Conservation (phyloP, 352 stramenopile species). For the Pythium oligandrum region DNA sequence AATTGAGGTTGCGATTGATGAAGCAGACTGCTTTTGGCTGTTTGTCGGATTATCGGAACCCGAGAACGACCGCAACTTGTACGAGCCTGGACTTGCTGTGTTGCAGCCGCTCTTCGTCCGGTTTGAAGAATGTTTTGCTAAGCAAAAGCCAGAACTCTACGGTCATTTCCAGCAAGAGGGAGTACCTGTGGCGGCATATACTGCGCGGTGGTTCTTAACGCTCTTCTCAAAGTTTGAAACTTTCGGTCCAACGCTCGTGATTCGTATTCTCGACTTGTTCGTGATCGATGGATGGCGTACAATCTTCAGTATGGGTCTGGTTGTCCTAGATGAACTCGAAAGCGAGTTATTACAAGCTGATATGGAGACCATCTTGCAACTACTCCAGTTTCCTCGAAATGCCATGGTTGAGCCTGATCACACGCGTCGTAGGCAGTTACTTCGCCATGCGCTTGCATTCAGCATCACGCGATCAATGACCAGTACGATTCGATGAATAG, state of each 20-base stretch:
- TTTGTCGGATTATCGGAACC: slow-evolving; percentile 76
- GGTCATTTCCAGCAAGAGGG: slow-evolving; percentile 51
- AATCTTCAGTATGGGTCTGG: slow-evolving; percentile 73
- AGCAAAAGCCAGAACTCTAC: slow-evolving; percentile 63
- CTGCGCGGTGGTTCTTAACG: slow-evolving; percentile 82
- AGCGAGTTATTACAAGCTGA: slow-evolving; percentile 42
- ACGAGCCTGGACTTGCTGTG: slow-evolving; percentile 68
- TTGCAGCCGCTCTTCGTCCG: slow-evolving; percentile 61
- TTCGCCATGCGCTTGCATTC: slow-evolving; percentile 54
- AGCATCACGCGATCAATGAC: slow-evolving; percentile 41
- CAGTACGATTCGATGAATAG: background rate
- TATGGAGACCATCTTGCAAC: slow-evolving; percentile 61
- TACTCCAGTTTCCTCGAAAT: slow-evolving; percentile 58
- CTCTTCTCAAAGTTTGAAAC: slow-evolving; percentile 81
- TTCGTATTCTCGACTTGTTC: slow-evolving; percentile 71
- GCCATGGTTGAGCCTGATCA: slow-evolving; percentile 44
- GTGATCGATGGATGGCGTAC: slow-evolving; percentile 78
- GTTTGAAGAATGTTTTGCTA: slow-evolving; percentile 59
- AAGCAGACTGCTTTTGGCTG: slow-evolving; percentile 79
- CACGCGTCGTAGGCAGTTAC: slow-evolving; percentile 36
- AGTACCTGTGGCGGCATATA: slow-evolving; percentile 66
- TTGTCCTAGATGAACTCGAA: slow-evolving; percentile 72
- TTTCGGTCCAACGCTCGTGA: slow-evolving; percentile 57
- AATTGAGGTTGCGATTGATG: slow-evolving; percentile 54
- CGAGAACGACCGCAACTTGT: slow-evolving; percentile 68